A percentile compares a stretch with the other conserved stretches of the same genome.
These are phyloP conservation scores for Backusella mclennaniae DNA, from an alignment of 192 early-diverging fungal genomes.

Conservation along the genomic window DNA sequence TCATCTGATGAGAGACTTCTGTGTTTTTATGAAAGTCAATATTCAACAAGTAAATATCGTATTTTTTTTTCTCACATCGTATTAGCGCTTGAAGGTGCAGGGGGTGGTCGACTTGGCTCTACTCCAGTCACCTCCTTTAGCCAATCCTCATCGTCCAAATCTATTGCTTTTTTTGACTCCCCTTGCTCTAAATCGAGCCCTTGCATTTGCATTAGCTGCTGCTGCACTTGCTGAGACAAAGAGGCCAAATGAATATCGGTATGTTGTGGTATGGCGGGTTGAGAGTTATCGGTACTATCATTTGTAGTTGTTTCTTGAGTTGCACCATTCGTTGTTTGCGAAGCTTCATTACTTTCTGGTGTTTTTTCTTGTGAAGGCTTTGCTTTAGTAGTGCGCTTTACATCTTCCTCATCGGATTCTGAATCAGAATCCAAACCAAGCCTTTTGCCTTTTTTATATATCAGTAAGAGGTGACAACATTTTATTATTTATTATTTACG, in stretches of 20 bases:
- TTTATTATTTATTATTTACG: constrained; percentile 6
- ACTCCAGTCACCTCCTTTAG: neutral
- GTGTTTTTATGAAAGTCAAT: neutral
- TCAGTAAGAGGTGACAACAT: neutral
- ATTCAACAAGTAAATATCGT: too few relatives aligned
- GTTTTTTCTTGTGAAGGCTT: neutral
- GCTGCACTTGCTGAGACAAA: neutral
- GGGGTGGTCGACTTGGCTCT: neutral
- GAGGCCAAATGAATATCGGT: neutral
- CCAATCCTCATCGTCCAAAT: neutral
- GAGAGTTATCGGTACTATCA: neutral
- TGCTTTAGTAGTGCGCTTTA: neutral
- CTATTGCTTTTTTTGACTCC: neutral
- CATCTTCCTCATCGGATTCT: neutral
- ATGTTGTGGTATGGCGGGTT: neutral
- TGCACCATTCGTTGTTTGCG: neutral
- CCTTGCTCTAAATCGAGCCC: neutral
- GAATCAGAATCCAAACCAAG: neutral
- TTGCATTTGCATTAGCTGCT: neutral
- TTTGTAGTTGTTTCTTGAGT: neutral
- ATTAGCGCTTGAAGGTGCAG: neutral
- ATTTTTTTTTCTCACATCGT: neutral
- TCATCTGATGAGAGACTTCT: neutral
- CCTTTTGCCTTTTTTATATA: neutral
- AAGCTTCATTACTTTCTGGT: neutral